These are phyloP conservation scores for Harringtonia lauricola DNA, from an alignment of 2,329 filamentous ascomycete species.

Conservation along the genomic window DNA sequence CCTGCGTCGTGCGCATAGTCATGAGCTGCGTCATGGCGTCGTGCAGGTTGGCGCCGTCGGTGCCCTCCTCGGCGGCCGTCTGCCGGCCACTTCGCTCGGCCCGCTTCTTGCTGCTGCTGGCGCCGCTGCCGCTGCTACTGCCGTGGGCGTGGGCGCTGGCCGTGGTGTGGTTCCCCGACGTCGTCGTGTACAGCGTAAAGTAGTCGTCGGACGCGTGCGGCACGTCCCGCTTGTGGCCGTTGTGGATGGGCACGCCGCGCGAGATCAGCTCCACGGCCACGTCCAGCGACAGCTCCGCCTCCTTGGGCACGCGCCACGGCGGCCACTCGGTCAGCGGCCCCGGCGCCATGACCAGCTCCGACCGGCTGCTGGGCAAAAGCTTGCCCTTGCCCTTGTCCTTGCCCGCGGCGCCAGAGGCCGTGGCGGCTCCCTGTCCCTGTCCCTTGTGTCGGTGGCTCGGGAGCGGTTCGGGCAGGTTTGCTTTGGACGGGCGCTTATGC, in stretches of 20 bases:
- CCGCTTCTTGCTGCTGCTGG: neutral
- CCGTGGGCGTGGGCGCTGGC: constrained; percentile 1
- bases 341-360: constrained; percentile 10
- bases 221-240: constrained; percentile 40
- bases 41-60: constrained; percentile 38
- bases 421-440: neutral
- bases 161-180: constrained; percentile 26
- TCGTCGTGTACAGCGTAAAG: constrained; percentile 42
- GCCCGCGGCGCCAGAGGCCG: constrained; percentile 9
- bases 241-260: constrained; percentile 45
- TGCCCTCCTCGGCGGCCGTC: constrained; percentile 20
- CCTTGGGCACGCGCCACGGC: constrained; percentile 34
- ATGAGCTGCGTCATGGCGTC: constrained; percentile 48
- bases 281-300: constrained; percentile 39
- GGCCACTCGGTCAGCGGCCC: constrained; percentile 44
- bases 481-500: constrained; percentile 13
- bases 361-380: neutral
- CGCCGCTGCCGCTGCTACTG: neutral
- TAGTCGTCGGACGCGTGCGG: constrained; percentile 44
- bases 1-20: constrained; percentile 34
- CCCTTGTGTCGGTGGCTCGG: constrained; percentile 1
- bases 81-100: constrained; percentile 1
- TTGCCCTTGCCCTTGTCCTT: constrained; percentile 28
- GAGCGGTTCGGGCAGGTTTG: neutral
- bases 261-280: constrained; percentile 47